Evolutionary conservation across 805 yeast genomes (phyloP).

Genomic region (Candida berthetii): DNA sequence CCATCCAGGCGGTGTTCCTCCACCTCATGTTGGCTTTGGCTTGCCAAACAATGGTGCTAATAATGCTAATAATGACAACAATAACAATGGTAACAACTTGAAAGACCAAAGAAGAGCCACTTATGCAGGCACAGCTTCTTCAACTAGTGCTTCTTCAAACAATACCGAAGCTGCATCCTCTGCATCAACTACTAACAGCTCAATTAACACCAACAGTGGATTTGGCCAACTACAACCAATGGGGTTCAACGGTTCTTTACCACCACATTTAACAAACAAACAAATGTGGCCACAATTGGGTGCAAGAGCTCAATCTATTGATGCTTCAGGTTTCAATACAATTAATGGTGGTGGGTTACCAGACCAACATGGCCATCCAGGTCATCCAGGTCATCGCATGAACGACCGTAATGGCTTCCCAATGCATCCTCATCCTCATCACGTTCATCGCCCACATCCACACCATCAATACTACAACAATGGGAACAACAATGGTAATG

Average conservation of each 20-base stretch:
- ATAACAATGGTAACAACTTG: background rate
- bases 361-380: constrained; percentile 13
- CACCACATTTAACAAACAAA: constrained; percentile 4
- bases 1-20: constrained; percentile 1
- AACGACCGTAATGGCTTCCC: constrained; percentile 3
- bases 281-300: constrained; percentile 19
- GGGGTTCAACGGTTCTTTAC: background rate
- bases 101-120: constrained; percentile 3
- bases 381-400: background rate
- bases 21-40: too few relatives aligned
- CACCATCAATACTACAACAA: constrained; percentile 4
- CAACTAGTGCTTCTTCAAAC: background rate
- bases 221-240: too few relatives aligned
- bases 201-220: too few relatives aligned
- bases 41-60: too few relatives aligned
- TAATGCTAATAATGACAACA: too few relatives aligned
- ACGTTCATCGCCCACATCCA: constrained; percentile 7
- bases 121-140: constrained; percentile 3
- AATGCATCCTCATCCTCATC: constrained; percentile 5
- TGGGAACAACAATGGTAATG: constrained; percentile 1
- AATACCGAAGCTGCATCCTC: too few relatives aligned
- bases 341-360: constrained; percentile 6
- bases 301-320: constrained; percentile 13
- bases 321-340: constrained; percentile 3
- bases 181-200: too few relatives aligned